phyloP scores from a whole-genome alignment of 2,329 filamentous ascomycete genomes.

The Neonectria hederae region DNA sequence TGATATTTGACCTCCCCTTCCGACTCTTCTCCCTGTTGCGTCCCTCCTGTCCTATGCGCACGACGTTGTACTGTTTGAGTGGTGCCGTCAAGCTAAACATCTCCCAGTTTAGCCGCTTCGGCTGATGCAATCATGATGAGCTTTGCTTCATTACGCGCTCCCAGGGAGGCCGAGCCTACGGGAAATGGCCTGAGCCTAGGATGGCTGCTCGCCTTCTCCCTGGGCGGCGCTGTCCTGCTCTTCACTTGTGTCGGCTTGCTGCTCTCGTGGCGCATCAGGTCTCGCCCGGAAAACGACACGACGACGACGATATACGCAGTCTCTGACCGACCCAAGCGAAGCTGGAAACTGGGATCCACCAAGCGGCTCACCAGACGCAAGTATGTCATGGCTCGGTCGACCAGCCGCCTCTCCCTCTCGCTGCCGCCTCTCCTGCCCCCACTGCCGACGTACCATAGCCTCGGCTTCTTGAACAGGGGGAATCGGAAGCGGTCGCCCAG shows the following conservation, averaged over 20 bases:
- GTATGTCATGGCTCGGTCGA: conserved; percentile 37
- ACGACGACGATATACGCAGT: conserved; percentile 44
- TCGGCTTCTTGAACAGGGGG: conserved; percentile 44
- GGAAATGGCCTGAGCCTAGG: conserved; percentile 45
- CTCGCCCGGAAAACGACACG: conserved; percentile 26
- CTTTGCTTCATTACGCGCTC: conserved; percentile 4
- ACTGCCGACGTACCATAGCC: conserved; percentile 46
- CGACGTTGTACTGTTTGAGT: conserved; percentile 13
- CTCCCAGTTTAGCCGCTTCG: conserved; percentile 15
- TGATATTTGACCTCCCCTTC: conserved; percentile 29
- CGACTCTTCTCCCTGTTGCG: conserved; percentile 18
- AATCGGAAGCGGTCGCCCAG: conserved; percentile 42
- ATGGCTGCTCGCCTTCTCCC: conserved; percentile 56
- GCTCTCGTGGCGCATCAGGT: conserved; percentile 51
- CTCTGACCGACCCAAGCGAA: conserved; percentile 28
- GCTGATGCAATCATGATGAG: conserved; percentile 29
- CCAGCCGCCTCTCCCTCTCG: conserved; percentile 45
- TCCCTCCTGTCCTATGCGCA: conserved; percentile 9
- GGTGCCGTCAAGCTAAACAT: conserved; percentile 19
- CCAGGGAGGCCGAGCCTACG: conserved; percentile 19
- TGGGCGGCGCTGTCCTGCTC: conserved; percentile 58
- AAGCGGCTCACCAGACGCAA: conserved; percentile 47
- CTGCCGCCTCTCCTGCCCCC: conserved; percentile 46
- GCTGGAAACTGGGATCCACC: conserved; percentile 31
- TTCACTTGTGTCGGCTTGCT: conserved; percentile 55